Evolutionary conservation across 1,284 basidiomycete genomes (phyloP).

Genomic region (Gomphus sp.): DNA sequence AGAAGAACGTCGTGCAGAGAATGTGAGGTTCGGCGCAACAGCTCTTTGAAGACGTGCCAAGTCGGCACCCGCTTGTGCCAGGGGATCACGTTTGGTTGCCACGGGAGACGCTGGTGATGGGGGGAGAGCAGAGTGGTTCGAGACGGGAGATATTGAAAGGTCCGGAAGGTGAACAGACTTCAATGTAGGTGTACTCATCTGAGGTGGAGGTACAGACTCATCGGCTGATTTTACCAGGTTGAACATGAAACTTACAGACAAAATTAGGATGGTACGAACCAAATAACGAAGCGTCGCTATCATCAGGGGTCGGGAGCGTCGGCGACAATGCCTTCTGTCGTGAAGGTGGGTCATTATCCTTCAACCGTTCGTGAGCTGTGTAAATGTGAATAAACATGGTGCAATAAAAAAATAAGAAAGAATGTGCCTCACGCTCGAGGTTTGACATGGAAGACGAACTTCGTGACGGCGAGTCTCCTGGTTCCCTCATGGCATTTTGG

Average conservation of each 20-base stretch:
- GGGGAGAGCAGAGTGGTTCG: background rate
- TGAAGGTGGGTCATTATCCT: constrained; percentile 2
- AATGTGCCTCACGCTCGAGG: constrained; percentile 2
- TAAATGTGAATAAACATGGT: too few relatives aligned
- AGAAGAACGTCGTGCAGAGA: background rate
- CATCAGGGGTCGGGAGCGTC: background rate
- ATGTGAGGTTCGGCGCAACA: constrained; percentile 4
- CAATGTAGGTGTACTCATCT: constrained; percentile 10
- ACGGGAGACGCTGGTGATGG: background rate
- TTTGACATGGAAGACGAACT: background rate
- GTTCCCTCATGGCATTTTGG: constrained; percentile 7
- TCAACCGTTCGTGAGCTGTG: background rate
- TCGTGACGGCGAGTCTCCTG: constrained; percentile 1
- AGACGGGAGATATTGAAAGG: background rate
- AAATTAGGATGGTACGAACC: constrained; percentile 1
- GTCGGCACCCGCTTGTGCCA: constrained; percentile 5
- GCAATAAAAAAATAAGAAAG: background rate
- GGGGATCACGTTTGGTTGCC: background rate
- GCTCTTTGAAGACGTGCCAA: constrained; percentile 9
- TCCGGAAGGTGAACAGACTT: constrained; percentile 1
- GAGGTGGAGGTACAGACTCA: constrained; percentile 6
- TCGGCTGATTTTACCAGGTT: background rate
- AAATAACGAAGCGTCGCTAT: constrained; percentile 7
- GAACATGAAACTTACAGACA: background rate
- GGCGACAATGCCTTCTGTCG: background rate